Conservation (phyloP, 345 rosid genomes). For the Physaria fendleri region DNA sequence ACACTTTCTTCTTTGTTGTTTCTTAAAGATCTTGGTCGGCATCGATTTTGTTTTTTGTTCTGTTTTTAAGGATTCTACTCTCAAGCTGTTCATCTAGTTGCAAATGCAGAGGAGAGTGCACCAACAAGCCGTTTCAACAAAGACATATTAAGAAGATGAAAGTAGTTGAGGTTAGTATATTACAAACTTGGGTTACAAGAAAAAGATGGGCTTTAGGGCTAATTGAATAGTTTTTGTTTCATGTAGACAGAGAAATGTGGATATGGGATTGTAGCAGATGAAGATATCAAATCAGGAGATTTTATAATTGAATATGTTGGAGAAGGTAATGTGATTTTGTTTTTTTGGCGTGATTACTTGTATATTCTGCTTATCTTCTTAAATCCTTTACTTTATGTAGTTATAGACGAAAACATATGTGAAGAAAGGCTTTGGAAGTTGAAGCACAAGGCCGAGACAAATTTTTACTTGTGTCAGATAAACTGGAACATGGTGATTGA, state of each 20-base stretch:
- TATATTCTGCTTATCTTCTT: not conserved
- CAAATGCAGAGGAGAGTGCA: conserved; percentile 62
- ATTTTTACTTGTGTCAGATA: conserved; percentile 91
- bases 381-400: conserved; percentile 33
- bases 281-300: conserved; percentile 79
- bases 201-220: not conserved
- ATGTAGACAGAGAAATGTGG: conserved; percentile 99
- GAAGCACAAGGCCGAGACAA: conserved; percentile 78
- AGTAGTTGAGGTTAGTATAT: conserved; percentile 54
- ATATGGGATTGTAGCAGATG: conserved; percentile 79
- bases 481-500: conserved; percentile 92
- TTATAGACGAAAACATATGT: conserved; percentile 90
- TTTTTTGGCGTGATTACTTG: not conserved
- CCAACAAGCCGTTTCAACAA: conserved; percentile 81
- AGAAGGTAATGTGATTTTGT: conserved; percentile 52
- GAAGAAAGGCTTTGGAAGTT: conserved; percentile 91
- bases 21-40: not conserved
- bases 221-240: conserved; percentile 34
- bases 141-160: conserved; percentile 85
- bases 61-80: conserved; percentile 52
- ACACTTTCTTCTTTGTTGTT: not conserved
- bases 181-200: not conserved
- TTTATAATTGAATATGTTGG: conserved; percentile 94
- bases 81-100: conserved; percentile 96
- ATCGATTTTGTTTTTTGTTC: not conserved